Conservation (phyloP, 352 stramenopile genomes). For the Phytophthora parvispora region DNA sequence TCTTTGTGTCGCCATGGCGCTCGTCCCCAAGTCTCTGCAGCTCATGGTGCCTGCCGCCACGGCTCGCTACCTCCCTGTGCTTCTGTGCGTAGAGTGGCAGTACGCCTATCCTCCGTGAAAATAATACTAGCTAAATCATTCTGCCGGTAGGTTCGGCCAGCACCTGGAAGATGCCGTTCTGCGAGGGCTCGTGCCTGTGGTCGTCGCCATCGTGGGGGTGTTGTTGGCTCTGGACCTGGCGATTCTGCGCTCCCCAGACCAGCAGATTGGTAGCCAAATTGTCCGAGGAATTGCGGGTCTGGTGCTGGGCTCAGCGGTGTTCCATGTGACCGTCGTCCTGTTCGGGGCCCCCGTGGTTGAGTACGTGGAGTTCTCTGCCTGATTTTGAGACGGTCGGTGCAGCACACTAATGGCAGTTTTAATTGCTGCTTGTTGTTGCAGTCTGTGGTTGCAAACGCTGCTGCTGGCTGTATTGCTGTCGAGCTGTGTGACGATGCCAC, state of each 20-base stretch:
- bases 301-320: slow-evolving; percentile 43
- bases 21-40: slow-evolving; percentile 27
- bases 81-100: slow-evolving; percentile 13
- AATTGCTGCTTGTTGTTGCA: slow-evolving; percentile 26
- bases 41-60: slow-evolving; percentile 28
- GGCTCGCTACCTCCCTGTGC: slow-evolving; percentile 29
- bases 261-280: slow-evolving; percentile 9
- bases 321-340: slow-evolving; percentile 73
- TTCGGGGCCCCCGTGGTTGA: slow-evolving; percentile 79
- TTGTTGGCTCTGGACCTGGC: slow-evolving; percentile 40
- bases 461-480: slow-evolving; percentile 72
- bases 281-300: slow-evolving; percentile 41
- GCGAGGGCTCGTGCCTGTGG: slow-evolving; percentile 45
- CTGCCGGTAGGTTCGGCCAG: slow-evolving; percentile 29
- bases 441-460: slow-evolving; percentile 68
- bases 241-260: slow-evolving; percentile 37
- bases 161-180: slow-evolving; percentile 65
- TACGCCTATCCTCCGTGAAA: neutral
- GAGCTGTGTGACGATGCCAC: slow-evolving; percentile 53
- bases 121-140: neutral
- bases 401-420: no score
- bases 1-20: slow-evolving; percentile 27
- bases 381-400: no score
- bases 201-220: slow-evolving; percentile 35
- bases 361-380: no score